Evolutionary conservation across 352 stramenopile species (phyloP), one percentile per base, ranked within the genome.

Genomic region (Pythium brassicae): DNA sequence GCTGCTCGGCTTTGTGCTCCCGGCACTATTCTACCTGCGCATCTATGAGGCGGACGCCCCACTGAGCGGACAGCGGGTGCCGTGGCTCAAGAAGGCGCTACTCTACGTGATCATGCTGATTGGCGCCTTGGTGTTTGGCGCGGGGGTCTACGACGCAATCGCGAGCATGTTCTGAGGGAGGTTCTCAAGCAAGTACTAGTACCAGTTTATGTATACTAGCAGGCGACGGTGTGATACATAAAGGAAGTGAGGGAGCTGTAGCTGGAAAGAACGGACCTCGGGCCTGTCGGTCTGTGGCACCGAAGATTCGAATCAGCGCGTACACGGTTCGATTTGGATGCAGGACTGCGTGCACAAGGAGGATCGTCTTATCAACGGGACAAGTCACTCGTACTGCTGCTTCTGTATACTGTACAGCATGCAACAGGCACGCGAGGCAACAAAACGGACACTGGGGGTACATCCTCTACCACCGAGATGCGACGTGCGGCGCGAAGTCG

Each of bases 1-100:
- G 3, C 53, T 96, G 27, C 63, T 97, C 5, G 91, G 84, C 29
- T 97, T 97, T 61, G 87, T 97, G 50, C 66, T 97, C 23, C 89
- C 89, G 3, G 76, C 74, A 44, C 84, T 81, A 34, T 97, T 97
- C 72, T 81, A 97, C 65, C 46, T 95, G 26, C 53, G 72, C 22
- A 71, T 95, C 22, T 86, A 90, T 53, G 56, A 42, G 8, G 66
- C 76, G 20, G 76, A 86, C 20, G 39, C 57, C 10, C 39, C 39
- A 9, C 12, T 22, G 27, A 12, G 20, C 27, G 26, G 32, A 5
- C 69, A 66, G 2, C 55, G 58, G 4, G 45, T 62, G 6, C 59
- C 51, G 9, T 57, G 60, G 23, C 44, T 71, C 15, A 62, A 65
- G 39, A 62, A 65, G 27, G 14, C 74, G 42, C 47, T 76, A 14